These are phyloP conservation scores for Nemania sp. DNA, from an alignment of 2,329 filamentous ascomycete species.

Conservation along the genomic window DNA sequence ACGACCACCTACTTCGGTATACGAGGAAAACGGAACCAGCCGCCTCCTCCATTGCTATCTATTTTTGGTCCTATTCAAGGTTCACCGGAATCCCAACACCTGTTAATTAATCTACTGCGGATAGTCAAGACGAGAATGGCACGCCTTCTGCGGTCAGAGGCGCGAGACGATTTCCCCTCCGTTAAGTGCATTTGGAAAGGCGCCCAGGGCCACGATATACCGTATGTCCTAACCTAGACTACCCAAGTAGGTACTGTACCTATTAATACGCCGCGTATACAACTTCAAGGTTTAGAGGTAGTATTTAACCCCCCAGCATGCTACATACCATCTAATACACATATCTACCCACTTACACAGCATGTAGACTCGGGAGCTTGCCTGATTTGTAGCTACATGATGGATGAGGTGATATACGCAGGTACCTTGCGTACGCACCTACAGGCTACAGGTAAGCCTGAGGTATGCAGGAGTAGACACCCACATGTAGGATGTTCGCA, in stretches of 20 bases:
- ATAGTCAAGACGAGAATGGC: background rate
- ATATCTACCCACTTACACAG: too few species aligned
- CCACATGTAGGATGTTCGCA: too few species aligned
- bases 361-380: too few species aligned
- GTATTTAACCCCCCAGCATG: too few species aligned
- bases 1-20: background rate
- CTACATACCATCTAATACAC: too few species aligned
- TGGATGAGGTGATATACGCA: background rate
- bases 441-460: too few species aligned
- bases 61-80: background rate
- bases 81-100: background rate
- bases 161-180: background rate
- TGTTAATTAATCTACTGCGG: background rate
- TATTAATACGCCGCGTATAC: too few species aligned
- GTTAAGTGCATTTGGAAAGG: background rate
- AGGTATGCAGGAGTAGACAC: too few species aligned
- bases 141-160: background rate
- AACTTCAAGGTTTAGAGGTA: too few species aligned
- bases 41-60: background rate
- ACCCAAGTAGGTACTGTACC: too few species aligned
- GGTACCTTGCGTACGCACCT: background rate
- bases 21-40: background rate
- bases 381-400: too few species aligned
- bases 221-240: too few species aligned
- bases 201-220: background rate